These are phyloP conservation scores for Macrolepiota fuliginosa DNA, from an alignment of 768 basidiomycete species.

Conservation along the genomic window DNA sequence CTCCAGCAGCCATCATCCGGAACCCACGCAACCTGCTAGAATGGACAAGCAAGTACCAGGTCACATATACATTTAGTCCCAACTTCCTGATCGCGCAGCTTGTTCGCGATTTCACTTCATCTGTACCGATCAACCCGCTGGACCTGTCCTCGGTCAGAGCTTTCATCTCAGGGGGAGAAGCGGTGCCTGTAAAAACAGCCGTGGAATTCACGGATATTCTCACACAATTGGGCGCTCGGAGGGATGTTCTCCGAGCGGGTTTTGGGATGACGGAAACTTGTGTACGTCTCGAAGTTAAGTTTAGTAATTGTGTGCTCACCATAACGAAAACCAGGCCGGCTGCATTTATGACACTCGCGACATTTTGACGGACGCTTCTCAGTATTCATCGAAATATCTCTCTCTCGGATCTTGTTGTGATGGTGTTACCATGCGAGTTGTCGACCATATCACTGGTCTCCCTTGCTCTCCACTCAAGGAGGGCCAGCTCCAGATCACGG, in stretches of 20 bases:
- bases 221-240: neutral
- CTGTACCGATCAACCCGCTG: neutral
- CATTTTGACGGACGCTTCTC: neutral
- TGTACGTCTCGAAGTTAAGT: neutral
- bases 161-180: slow-evolving; percentile 9
- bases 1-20: slow-evolving; percentile 1
- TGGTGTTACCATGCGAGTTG: slow-evolving; percentile 3
- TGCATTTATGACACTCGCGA: slow-evolving; percentile 11
- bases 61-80: slow-evolving; percentile 9
- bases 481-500: slow-evolving; percentile 5
- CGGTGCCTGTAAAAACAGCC: slow-evolving; percentile 6
- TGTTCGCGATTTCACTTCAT: neutral
- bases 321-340: neutral
- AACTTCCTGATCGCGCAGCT: slow-evolving; percentile 9
- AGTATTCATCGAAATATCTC: slow-evolving; percentile 1
- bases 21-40: slow-evolving; percentile 1
- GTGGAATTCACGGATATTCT: slow-evolving; percentile 9
- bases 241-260: slow-evolving; percentile 11
- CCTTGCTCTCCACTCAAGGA: slow-evolving; percentile 2
- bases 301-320: neutral
- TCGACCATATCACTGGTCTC: slow-evolving; percentile 3
- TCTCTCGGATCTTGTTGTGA: slow-evolving; percentile 9
- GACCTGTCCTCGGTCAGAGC: neutral
- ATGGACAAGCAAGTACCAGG: slow-evolving; percentile 5
- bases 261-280: slow-evolving; percentile 11